Conservation (phyloP, 805 yeast genomes). For the Monosporozyma unispora region DNA sequence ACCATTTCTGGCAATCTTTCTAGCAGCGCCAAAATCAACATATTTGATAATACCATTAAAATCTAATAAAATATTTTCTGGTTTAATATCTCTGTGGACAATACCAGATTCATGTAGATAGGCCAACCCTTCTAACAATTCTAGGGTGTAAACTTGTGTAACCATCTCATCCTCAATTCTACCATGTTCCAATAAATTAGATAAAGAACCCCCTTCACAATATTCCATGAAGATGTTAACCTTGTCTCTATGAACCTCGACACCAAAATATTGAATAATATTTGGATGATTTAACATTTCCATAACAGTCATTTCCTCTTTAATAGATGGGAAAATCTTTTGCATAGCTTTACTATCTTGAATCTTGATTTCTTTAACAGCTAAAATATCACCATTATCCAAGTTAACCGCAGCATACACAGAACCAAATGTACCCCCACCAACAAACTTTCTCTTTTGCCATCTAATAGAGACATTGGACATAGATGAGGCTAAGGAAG, state of each 20-base stretch:
- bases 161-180: slow-evolving; percentile 92
- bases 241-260: slow-evolving; percentile 92
- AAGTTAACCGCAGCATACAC: slow-evolving; percentile 88
- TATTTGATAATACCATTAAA: slow-evolving; percentile 89
- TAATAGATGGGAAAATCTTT: slow-evolving; percentile 77
- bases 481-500: slow-evolving; percentile 80
- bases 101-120: slow-evolving; percentile 90
- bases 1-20: slow-evolving; percentile 59
- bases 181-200: slow-evolving; percentile 79
- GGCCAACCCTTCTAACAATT: slow-evolving; percentile 91
- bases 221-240: slow-evolving; percentile 96
- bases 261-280: slow-evolving; percentile 92
- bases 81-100: slow-evolving; percentile 93
- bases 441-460: slow-evolving; percentile 92
- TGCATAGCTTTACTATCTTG: slow-evolving; percentile 82
- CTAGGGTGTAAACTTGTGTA: slow-evolving; percentile 80
- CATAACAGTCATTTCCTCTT: slow-evolving; percentile 93
- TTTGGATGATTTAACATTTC: slow-evolving; percentile 96
- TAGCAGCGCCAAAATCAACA: slow-evolving; percentile 97
- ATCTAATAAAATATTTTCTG: slow-evolving; percentile 84
- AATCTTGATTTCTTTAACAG: slow-evolving; percentile 89
- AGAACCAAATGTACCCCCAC: slow-evolving; percentile 93
- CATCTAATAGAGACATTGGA: slow-evolving; percentile 89
- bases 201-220: slow-evolving; percentile 92
- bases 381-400: slow-evolving; percentile 93